phyloP scores from a whole-genome alignment of 768 basidiomycete genomes.

The Mycena albidolilacea region DNA sequence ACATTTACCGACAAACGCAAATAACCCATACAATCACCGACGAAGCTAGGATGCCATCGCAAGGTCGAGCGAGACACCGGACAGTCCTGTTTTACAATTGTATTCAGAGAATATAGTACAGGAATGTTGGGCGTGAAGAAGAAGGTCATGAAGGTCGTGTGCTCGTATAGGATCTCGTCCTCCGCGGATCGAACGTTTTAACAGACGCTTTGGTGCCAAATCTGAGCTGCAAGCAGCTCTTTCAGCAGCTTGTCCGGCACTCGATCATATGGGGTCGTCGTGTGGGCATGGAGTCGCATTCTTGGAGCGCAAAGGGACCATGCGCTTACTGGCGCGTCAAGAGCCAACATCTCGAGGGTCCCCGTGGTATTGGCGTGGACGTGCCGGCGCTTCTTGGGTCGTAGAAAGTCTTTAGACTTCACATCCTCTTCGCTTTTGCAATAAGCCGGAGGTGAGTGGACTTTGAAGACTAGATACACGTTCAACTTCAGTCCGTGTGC shows the following conservation, averaged over 20 bases:
- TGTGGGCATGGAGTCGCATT: slow-evolving; percentile 1
- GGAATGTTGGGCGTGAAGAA: neutral
- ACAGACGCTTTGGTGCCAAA: neutral
- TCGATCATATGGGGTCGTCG: slow-evolving; percentile 3
- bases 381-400: neutral
- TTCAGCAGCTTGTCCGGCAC: slow-evolving; percentile 23
- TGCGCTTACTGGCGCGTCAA: slow-evolving; percentile 24
- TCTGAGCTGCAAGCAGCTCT: slow-evolving; percentile 20
- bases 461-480: neutral
- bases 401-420: neutral
- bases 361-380: neutral
- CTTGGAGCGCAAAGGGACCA: slow-evolving; percentile 2
- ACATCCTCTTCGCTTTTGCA: neutral
- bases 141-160: no score
- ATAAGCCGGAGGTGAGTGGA: neutral
- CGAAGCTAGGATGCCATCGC: neutral
- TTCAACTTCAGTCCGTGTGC: neutral
- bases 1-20: neutral
- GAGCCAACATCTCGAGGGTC: neutral
- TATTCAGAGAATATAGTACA: no score
- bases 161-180: no score
- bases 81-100: slow-evolving; percentile 10
- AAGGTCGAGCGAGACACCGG: slow-evolving; percentile 19
- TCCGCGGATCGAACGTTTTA: neutral
- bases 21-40: slow-evolving; percentile 9